Base-by-base conservation (phyloP, 495 filamentous ascomycete species). In the Penicillium tannophilum region DNA sequence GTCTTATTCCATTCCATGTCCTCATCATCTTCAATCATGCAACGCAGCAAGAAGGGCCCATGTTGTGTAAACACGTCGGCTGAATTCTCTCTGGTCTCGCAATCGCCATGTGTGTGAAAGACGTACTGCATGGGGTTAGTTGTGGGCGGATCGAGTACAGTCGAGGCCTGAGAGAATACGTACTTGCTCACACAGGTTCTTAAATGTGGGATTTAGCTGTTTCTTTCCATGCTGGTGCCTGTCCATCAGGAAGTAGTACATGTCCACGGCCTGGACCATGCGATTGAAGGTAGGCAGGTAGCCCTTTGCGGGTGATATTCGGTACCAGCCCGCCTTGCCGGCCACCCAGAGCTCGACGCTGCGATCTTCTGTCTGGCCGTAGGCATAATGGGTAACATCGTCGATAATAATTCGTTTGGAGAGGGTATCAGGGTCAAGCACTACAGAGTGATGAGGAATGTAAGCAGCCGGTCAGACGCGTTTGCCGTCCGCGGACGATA, bases 241-340 rank as follows among this genome's bases (percentile, higher is more conserved):
- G 56, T 89, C 86, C 8, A 77, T 79, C 33, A 90, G 64, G 60
- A 86, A 86, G 72, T 91, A 92, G 12, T 92, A 80, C 58, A 92
- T 70, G 50, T 82, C 81, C 30, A 91, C 82, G 2, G 86, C 88
- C 72, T 91, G 85, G 26, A 81, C 78, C 75, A 92, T 89, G 14
- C 83, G 75, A 52, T 83, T 76, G 74, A 84, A 91, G 54, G 85
- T 84, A 3, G 72, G 63, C 55, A 77, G 71, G 70, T 90, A 96
- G 3, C 75, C 68, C 46, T 76, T 75, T 49, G 85, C 79, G 2
- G 91, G 87, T 23, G 76, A 72, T 26, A 94, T 83, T 67, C 87
- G 82, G 71, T 86, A 93, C 90, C 90, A 93, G 55, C 90, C 91
- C n/a, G 88, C 84, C 57, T 78, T 72, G 48, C 91, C 90, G 35